Evolutionary conservation across 106 monocot species (phyloP), one percentile per base, ranked within the genome.

Genomic region (Chionographis japonica): DNA sequence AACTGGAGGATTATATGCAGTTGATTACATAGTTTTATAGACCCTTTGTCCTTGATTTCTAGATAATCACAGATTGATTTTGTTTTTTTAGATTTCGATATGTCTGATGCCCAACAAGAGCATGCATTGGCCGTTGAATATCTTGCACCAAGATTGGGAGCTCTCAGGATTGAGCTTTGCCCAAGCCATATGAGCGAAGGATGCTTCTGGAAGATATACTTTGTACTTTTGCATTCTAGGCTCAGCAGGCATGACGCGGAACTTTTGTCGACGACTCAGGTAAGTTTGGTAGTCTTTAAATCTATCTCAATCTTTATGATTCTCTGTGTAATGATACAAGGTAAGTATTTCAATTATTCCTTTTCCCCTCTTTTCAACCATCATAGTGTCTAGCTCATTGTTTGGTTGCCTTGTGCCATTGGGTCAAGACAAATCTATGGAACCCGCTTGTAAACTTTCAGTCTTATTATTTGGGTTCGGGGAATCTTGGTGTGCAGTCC

Each of bases 161-260:
- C 97, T 69, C 69, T 98, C 27, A 82, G 90, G 57, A 85, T 92
- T 54, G 92, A 98, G 56, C 92, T 98, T 62, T 92, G 97, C 79
- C 97, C 97, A 72, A 87, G 75, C 52, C 92, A 92, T 77, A 92
- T 98, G 87, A 93, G 92, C 71, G 79, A 90, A 75, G 92, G 84
- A n/a, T 84, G 75, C 75, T 98, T 98, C 68, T 98, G 97, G 97
- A 98, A 92, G 77, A 98, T 98, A 27, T 98, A 98, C 77, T 98
- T 98, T 77, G 92, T 92, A 54, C 85, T 98, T 70, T 75, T 98
- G 68, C 97, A 98, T 85, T 79, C 97, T 56, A 89, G 92, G 79
- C 83, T 92, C 40, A 83, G 70, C 62, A 87, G 90, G 77, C 78
- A 87, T 66, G 87, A 98, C 73, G 85, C 89, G 38, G 87, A 92